A percentile compares a stretch with the other conserved stretches of the same genome.
phyloP scores from a whole-genome alignment of 139 green algal species.

The Parachlorella kessleri region DNA sequence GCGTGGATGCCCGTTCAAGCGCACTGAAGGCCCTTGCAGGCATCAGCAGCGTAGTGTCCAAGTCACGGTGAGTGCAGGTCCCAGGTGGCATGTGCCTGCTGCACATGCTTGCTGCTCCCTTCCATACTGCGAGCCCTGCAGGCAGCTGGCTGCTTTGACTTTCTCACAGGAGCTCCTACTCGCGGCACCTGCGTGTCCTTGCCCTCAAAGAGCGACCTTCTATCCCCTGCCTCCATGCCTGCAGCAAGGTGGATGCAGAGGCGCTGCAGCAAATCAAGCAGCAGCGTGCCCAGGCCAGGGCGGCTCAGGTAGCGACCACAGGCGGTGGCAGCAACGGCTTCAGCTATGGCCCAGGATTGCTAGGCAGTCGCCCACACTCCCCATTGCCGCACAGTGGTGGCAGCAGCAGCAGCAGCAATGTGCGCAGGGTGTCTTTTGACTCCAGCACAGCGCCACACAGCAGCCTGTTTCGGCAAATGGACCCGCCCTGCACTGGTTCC shows the following conservation, averaged over 20 bases:
- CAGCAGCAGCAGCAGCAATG: not conserved
- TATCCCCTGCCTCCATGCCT: not conserved
- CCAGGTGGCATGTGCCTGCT: too few relatives aligned
- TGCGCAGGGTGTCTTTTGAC: not conserved
- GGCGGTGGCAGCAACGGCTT: not conserved
- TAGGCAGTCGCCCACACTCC: not conserved
- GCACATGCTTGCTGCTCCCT: not conserved
- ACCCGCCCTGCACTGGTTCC: too few relatives aligned
- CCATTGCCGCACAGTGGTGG: not conserved
- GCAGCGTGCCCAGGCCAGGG: conserved; percentile 22
- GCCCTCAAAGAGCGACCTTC: not conserved
- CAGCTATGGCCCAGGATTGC: not conserved
- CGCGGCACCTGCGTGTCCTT: not conserved
- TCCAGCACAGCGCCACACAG: not conserved
- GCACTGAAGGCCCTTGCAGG: conserved; percentile 38
- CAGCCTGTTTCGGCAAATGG: too few relatives aligned
- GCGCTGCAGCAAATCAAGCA: conserved; percentile 32
- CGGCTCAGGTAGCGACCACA: not conserved
- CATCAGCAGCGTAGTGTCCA: conserved; percentile 27
- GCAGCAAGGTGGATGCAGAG: conserved; percentile 35
- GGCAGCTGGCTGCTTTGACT: not conserved
- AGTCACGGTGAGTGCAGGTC: not conserved
- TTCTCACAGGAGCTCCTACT: not conserved
- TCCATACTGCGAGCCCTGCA: not conserved
- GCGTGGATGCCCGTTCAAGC: conserved; percentile 24